Evolutionary conservation across 192 early-diverging fungal genomes (phyloP), one percentile per base, ranked within the genome.

Genomic region (Rhizoclosmatium globosum): DNA sequence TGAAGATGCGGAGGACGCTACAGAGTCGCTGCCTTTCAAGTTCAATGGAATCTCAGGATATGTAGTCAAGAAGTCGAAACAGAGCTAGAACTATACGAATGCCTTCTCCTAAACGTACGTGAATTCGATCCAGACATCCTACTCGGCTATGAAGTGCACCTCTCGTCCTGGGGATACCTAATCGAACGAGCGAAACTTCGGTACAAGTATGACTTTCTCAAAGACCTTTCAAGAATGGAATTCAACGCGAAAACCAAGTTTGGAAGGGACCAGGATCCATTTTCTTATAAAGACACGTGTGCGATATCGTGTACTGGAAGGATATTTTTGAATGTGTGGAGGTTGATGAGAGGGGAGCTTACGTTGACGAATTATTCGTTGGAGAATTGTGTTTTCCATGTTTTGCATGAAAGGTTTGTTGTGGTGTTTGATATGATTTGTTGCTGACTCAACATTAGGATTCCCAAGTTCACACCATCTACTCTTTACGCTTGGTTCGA

Each of bases 311-410:
- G 93, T 4, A 68, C 80, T 43, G 96, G 96, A 19, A 88, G 96
- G 2, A 93, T 95, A 76, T 87, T 96, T 62, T 81, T 98, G 13
- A 97, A 97, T 82, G 84, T 96, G 31, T 98, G 97, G 97, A 80
- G 95, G 45, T 75, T 96, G 45, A 91, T 98, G 86, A 83, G 91
- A n/a, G 75, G 83, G 42, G 94, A 97, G 77, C 77, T 96, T 11
- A 90, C 83, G 19, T 82, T 97, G 39, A 93, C 90, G 6, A 92
- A 88, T 23, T 98, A 97, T 79, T 87, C 93, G 1, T 88, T 95
- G 39, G 93, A 96, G 76, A 95, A 90, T 46, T 80, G 91, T 3
- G 92, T 86, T 0, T 91, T 86, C 72, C 89, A 96, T 58, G 80
- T 95, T 11, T 79, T 97, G 21, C 91, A 93, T 68, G 80, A 85